Evolutionary conservation across 345 rosid genomes (phyloP).

Genomic region (Geranium brycei): DNA sequence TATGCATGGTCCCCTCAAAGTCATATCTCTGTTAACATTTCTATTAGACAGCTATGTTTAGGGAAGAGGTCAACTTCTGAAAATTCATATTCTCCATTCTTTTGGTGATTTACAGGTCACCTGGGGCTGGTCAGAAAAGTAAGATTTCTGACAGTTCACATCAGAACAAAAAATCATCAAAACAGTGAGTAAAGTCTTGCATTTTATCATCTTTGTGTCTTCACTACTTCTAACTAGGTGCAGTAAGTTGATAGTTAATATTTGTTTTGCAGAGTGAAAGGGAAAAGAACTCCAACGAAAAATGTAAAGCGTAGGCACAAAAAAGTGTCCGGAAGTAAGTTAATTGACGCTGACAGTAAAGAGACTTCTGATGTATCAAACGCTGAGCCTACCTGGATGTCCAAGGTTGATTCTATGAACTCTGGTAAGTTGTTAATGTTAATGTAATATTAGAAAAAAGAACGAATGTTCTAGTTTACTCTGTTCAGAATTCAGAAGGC

Average conservation of each 20-base stretch:
- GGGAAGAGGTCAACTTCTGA: neutral
- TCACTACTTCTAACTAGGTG: conserved; percentile 5
- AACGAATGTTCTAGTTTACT: neutral
- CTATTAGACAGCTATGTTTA: neutral
- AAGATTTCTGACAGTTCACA: conserved; percentile 24
- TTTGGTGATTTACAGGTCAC: conserved; percentile 34
- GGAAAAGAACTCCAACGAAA: conserved; percentile 82
- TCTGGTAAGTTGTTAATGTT: conserved; percentile 20
- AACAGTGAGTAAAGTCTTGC: conserved; percentile 39
- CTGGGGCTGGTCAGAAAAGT: conserved; percentile 22
- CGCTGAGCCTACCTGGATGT: conserved; percentile 17
- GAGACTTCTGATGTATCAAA: conserved; percentile 36
- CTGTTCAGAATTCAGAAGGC: neutral
- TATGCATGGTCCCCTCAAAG: neutral
- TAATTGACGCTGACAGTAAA: conserved; percentile 25
- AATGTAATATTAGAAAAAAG: neutral
- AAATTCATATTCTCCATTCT: neutral
- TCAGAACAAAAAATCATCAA: conserved; percentile 28
- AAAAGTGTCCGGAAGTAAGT: conserved; percentile 22
- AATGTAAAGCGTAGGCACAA: conserved; percentile 22
- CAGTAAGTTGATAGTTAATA: conserved; percentile 6
- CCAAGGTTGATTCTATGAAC: conserved; percentile 18
- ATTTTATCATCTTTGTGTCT: conserved; percentile 4
- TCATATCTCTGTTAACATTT: no score
- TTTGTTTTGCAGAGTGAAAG: conserved; percentile 38